A percentile compares a stretch with the other conserved stretches of the same genome.
Evolutionary conservation across 2,329 filamentous ascomycete genomes (phyloP).

Genomic region (Xylariaceae sp.): DNA sequence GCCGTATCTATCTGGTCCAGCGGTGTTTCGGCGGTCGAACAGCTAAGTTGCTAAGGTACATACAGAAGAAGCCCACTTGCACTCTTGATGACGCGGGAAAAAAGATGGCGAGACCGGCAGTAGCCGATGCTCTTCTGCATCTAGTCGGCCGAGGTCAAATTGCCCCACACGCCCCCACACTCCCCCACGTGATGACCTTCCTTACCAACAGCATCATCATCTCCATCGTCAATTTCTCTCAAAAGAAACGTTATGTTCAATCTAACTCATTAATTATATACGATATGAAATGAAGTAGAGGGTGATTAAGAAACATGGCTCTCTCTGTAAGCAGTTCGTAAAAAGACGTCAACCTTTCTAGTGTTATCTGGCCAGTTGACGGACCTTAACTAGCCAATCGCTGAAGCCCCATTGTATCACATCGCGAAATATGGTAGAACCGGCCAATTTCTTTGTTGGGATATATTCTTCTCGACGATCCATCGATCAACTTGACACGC

Average conservation of each 20-base stretch:
- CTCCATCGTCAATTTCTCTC: no score
- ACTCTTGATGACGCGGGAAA: conserved; percentile 41
- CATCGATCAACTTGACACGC: conserved; percentile 28
- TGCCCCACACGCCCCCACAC: conserved; percentile 9
- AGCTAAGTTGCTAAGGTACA: no score
- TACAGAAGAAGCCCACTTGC: no score
- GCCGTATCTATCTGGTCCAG: neutral
- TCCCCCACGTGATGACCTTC: conserved; percentile 30
- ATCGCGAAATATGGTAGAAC: neutral
- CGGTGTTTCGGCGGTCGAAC: conserved; percentile 5
- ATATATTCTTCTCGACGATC: neutral
- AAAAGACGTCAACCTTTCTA: no score
- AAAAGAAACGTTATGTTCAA: no score
- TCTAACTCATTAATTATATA: no score
- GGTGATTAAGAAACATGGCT: no score
- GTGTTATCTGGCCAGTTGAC: neutral
- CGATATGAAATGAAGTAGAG: no score
- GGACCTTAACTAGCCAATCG: neutral
- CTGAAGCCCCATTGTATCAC: neutral
- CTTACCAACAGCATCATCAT: neutral
- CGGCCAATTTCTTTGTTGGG: neutral
- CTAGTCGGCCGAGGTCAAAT: conserved; percentile 18
- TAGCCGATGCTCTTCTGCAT: conserved; percentile 38
- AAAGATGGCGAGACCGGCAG: conserved; percentile 40
- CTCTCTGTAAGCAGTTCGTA: no score